Evolutionary conservation across 768 basidiomycete species (phyloP), one percentile per base, ranked within the genome.

Genomic region (Boletus reticulatus): DNA sequence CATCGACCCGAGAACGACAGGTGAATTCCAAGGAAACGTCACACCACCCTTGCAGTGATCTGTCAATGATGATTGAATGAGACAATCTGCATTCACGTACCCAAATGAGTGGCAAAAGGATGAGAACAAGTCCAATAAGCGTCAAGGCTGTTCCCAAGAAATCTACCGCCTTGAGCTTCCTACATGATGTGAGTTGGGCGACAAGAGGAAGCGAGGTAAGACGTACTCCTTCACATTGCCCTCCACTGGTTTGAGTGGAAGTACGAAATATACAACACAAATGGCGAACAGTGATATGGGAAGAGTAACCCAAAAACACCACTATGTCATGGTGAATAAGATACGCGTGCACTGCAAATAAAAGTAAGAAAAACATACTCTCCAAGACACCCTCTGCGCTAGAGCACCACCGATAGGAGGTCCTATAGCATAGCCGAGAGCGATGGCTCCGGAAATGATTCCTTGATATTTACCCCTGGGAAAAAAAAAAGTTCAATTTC

Each of bases 301-400:
- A 1, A 89, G 74, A 22, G 81, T 85, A 45, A 89, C 76, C 83
- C 87, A 89, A 67, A 88, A 88, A 64, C 86, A 88, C 87, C 88
- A 89, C 82, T 85, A 45, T 3, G 34, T 16, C 22, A 8, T 4
- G 20, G 42, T 56, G 16, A 48, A 31, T 27, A 32, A 38, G 16
- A 17, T 17, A 39, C 10, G 24, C 0, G 7, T 19, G 6, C 22
- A 16, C 14, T 44, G 12, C 22, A 41, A 19, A 36, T 4, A 44
- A 50, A 27, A 16, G 45, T n/a, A 20, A n/a, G 29, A 4, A 41
- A 27, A 22, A 70, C 79, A 31, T 65, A 84, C 84, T 56, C 80
- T 73, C 87, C 87, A 88, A 48, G 78, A 78, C 5, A 77, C 82
- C 50, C 80, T 83, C 65, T 88, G 75, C 4, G 84, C 76, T 38